These are phyloP conservation scores for Annulohypoxylon truncatum DNA, from an alignment of 2,329 filamentous ascomycete species.

Conservation along the genomic window DNA sequence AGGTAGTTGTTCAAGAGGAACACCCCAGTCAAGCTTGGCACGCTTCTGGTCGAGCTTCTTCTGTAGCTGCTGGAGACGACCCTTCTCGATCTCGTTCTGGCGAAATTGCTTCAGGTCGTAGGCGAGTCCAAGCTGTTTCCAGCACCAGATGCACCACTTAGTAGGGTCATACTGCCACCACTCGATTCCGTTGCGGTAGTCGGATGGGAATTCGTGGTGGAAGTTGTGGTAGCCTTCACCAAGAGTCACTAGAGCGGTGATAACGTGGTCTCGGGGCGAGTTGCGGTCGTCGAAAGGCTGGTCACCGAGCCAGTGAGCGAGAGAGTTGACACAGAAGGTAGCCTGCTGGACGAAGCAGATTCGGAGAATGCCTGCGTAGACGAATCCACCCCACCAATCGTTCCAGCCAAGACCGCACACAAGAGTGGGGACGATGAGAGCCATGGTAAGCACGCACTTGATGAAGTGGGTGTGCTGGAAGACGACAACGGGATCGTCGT, in stretches of 20 bases:
- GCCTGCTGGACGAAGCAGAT: conserved; percentile 65
- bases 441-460: conserved; percentile 60
- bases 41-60: conserved; percentile 76
- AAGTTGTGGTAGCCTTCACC: conserved; percentile 80
- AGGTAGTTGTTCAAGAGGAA: conserved; percentile 65
- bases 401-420: conserved; percentile 61
- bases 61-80: conserved; percentile 72
- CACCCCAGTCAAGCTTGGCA: conserved; percentile 72
- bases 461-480: conserved; percentile 63
- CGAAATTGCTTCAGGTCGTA: conserved; percentile 76
- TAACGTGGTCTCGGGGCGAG: conserved; percentile 74
- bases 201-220: conserved; percentile 78
- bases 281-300: conserved; percentile 79
- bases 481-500: conserved; percentile 62
- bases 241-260: conserved; percentile 74
- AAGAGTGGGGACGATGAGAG: conserved; percentile 59
- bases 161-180: conserved; percentile 79
- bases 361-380: conserved; percentile 63
- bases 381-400: conserved; percentile 61
- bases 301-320: conserved; percentile 67
- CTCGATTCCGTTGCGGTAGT: conserved; percentile 77
- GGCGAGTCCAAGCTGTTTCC: conserved; percentile 74
- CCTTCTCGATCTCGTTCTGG: conserved; percentile 76
- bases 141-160: conserved; percentile 76
- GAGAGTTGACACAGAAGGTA: conserved; percentile 66